Percentiles rank a stretch among this genome's conserved stretches.
phyloP scores from a whole-genome alignment of 2,329 filamentous ascomycete genomes.

The Orbilia ellipsospora region DNA sequence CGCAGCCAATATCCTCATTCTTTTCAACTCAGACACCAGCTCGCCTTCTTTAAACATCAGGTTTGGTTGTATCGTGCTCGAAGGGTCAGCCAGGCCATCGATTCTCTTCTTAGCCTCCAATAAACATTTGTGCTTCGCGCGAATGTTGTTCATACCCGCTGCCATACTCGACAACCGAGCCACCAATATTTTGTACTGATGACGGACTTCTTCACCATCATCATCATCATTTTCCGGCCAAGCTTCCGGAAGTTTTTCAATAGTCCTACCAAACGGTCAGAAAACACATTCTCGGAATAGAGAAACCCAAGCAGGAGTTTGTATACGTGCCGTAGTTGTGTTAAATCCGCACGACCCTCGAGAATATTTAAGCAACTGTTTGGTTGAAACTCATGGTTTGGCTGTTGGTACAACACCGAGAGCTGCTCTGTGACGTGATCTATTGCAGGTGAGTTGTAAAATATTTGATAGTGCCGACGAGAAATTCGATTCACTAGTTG shows the following conservation, averaged over 20 bases:
- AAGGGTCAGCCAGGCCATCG: slow-evolving; percentile 78
- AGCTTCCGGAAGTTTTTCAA: slow-evolving; percentile 56
- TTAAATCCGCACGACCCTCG: slow-evolving; percentile 29
- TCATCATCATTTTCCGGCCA: slow-evolving; percentile 18
- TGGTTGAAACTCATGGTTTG: slow-evolving; percentile 63
- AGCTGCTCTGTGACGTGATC: slow-evolving; percentile 79
- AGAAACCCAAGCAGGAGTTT: too few relatives aligned
- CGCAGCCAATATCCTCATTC: slow-evolving; percentile 76
- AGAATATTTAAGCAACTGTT: slow-evolving; percentile 56
- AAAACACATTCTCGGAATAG: not conserved
- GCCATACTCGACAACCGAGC: slow-evolving; percentile 66
- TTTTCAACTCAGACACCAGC: slow-evolving; percentile 79
- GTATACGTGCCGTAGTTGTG: slow-evolving; percentile 23
- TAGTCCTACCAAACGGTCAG: slow-evolving; percentile 54
- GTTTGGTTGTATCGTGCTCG: slow-evolving; percentile 77
- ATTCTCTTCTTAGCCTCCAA: slow-evolving; percentile 72
- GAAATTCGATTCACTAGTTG: slow-evolving; percentile 70
- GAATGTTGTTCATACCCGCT: slow-evolving; percentile 67
- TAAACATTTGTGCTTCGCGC: slow-evolving; percentile 68
- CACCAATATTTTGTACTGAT: slow-evolving; percentile 81
- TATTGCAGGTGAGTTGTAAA: slow-evolving; percentile 75
- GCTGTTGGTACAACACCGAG: slow-evolving; percentile 69
- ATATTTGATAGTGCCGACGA: slow-evolving; percentile 73
- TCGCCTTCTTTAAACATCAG: slow-evolving; percentile 89
- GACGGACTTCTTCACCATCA: slow-evolving; percentile 84